A percentile compares a stretch with the other conserved stretches of the same genome.
Evolutionary conservation across 225 moss, liverwort and hornwort species (phyloP).

Genomic region (Ulota crispa): DNA sequence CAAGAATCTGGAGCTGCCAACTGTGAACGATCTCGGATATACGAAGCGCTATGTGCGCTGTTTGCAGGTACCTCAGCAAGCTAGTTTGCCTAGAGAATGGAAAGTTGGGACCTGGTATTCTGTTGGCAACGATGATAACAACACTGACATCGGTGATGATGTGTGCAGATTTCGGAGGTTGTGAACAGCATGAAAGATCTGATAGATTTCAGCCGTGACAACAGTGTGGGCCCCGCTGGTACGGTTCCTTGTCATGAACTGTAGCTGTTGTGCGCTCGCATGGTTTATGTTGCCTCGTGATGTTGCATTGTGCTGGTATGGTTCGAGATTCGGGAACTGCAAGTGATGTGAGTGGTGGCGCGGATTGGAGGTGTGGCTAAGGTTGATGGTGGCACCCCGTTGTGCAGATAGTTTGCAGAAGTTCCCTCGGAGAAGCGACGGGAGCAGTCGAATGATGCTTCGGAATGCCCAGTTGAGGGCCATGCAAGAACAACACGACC

Average conservation of each 20-base stretch:
- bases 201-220: conserved; percentile 91
- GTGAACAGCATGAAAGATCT: conserved; percentile 98
- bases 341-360: not conserved
- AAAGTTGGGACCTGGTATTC: conserved; percentile 21
- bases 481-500: conserved; percentile 57
- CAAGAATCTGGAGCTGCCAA: conserved; percentile 85
- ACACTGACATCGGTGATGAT: not conserved
- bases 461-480: conserved; percentile 55
- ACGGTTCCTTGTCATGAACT: conserved; percentile 26
- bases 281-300: not conserved
- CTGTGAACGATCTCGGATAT: conserved; percentile 89
- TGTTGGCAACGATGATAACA: not conserved
- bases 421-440: conserved; percentile 53
- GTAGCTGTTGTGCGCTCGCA: not conserved
- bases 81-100: not conserved
- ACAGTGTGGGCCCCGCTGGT: conserved; percentile 80
- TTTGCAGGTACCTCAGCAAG: conserved; percentile 67
- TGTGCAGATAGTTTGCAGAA: conserved; percentile 53
- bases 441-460: conserved; percentile 48
- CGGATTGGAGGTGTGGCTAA: not conserved
- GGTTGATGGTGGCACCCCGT: not conserved
- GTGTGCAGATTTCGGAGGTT: conserved; percentile 85
- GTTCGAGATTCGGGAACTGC: not conserved
- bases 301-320: not conserved
- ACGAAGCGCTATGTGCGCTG: conserved; percentile 97